Conservation (phyloP, 2,329 filamentous ascomycete species). For the Aspergillus sp. region DNA sequence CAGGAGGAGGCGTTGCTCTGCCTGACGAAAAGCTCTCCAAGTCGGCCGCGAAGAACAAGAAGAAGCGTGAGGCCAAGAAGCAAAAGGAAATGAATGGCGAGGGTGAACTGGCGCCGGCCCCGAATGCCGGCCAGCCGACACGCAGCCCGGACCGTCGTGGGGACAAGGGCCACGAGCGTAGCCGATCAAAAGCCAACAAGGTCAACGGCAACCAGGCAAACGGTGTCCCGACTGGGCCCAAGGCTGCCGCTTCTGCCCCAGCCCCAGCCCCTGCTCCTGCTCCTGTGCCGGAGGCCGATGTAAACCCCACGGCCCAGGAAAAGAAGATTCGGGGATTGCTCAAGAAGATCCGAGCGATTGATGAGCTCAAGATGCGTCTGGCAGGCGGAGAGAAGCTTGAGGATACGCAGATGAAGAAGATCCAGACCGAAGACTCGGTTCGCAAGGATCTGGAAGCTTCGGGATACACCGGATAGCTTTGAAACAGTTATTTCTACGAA, state of each 20-base stretch:
- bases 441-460: slow-evolving; percentile 73
- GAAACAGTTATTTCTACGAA: no score
- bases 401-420: slow-evolving; percentile 98
- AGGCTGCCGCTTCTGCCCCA: slow-evolving; percentile 30
- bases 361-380: slow-evolving; percentile 95
- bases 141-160: slow-evolving; percentile 62
- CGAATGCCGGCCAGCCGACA: slow-evolving; percentile 20
- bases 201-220: slow-evolving; percentile 29
- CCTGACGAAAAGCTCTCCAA: slow-evolving; percentile 74
- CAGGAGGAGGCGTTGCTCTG: slow-evolving; percentile 61
- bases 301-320: slow-evolving; percentile 67
- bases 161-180: slow-evolving; percentile 51
- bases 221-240: slow-evolving; percentile 9
- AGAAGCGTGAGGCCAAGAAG: slow-evolving; percentile 93
- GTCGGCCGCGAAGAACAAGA: slow-evolving; percentile 92
- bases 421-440: slow-evolving; percentile 78
- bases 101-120: slow-evolving; percentile 41
- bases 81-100: slow-evolving; percentile 73
- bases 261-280: slow-evolving; percentile 24
- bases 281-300: slow-evolving; percentile 18
- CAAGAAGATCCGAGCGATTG: slow-evolving; percentile 97
- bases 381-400: slow-evolving; percentile 94
- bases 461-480: slow-evolving; percentile 37
- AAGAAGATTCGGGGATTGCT: slow-evolving; percentile 92
- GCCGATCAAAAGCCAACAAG: slow-evolving; percentile 44